Evolutionary conservation across 768 basidiomycete species (phyloP).

Genomic region (Clathrus columnatus): DNA sequence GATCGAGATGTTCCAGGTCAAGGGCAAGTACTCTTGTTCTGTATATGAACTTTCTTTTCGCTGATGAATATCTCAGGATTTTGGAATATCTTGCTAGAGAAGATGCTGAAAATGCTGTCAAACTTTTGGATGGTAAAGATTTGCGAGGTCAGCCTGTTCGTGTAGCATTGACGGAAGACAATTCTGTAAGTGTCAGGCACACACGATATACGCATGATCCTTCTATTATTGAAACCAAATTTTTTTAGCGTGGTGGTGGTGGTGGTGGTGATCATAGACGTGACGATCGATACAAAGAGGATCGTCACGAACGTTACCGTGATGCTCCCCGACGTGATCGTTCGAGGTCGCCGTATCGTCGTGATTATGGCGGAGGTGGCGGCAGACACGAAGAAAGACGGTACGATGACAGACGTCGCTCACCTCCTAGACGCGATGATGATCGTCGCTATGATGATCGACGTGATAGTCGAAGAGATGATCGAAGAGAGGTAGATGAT

Average conservation of each 20-base stretch:
- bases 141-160: constrained; percentile 77
- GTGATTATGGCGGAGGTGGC: constrained; percentile 43
- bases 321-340: constrained; percentile 56
- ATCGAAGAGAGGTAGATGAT: constrained; percentile 20
- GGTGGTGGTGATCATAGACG: constrained; percentile 31
- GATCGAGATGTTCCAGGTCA: constrained; percentile 79
- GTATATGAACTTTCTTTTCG: constrained; percentile 4
- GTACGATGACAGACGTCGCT: constrained; percentile 48
- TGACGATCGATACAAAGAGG: constrained; percentile 41
- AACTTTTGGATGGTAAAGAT: constrained; percentile 77
- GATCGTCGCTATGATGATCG: constrained; percentile 86
- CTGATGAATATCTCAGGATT: constrained; percentile 49
- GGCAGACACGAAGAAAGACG: constrained; percentile 40
- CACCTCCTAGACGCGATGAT: constrained; percentile 75
- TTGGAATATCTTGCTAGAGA: constrained; percentile 84
- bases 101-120: constrained; percentile 91
- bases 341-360: constrained; percentile 67
- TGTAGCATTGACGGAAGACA: constrained; percentile 52
- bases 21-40: constrained; percentile 50
- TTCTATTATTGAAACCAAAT: constrained; percentile 5
- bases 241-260: constrained; percentile 1
- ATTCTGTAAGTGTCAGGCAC: constrained; percentile 30
- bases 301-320: constrained; percentile 23
- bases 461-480: constrained; percentile 72
- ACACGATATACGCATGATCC: not conserved